A percentile compares a stretch with the other conserved stretches of the same genome.
phyloP scores from a whole-genome alignment of 1,284 basidiomycete genomes.

The Hortiboletus rubellus region DNA sequence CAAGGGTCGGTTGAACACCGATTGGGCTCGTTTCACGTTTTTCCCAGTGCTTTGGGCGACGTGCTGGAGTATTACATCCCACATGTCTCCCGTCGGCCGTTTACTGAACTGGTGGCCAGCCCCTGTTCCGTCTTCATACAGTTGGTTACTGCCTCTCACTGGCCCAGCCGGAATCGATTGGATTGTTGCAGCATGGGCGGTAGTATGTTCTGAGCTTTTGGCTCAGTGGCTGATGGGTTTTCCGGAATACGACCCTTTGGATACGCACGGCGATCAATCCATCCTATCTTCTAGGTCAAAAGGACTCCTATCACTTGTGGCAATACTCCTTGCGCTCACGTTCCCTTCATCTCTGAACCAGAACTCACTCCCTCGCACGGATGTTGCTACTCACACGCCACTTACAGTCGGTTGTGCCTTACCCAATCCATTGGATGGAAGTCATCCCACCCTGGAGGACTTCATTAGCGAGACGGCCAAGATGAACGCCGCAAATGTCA shows the following conservation, averaged over 20 bases:
- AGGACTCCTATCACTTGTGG: constrained; percentile 38
- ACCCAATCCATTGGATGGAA: constrained; percentile 45
- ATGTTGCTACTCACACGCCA: constrained; percentile 48
- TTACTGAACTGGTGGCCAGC: constrained; percentile 62
- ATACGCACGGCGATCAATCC: background rate
- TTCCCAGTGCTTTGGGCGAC: constrained; percentile 73
- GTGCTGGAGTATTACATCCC: constrained; percentile 53
- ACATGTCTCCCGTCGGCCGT: constrained; percentile 62
- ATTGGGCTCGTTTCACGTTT: constrained; percentile 48
- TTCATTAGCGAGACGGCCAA: constrained; percentile 57
- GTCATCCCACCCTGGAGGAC: constrained; percentile 52
- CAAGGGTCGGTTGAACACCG: constrained; percentile 29
- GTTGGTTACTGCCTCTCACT: constrained; percentile 57
- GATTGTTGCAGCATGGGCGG: constrained; percentile 68
- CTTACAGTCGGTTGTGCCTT: constrained; percentile 65
- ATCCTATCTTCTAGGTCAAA: constrained; percentile 25
- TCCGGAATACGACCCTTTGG: constrained; percentile 17
- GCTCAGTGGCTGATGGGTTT: constrained; percentile 55
- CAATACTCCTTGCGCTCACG: constrained; percentile 47
- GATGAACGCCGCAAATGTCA: constrained; percentile 52
- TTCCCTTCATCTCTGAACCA: constrained; percentile 54
- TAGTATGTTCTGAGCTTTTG: constrained; percentile 55
- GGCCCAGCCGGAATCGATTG: constrained; percentile 68
- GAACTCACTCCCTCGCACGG: constrained; percentile 45
- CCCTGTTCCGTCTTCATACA: constrained; percentile 55